Percentiles rank a stretch among this genome's conserved stretches.
These are phyloP conservation scores for Podaxis sp. DNA, from an alignment of 768 basidiomycete species.

Conservation along the genomic window DNA sequence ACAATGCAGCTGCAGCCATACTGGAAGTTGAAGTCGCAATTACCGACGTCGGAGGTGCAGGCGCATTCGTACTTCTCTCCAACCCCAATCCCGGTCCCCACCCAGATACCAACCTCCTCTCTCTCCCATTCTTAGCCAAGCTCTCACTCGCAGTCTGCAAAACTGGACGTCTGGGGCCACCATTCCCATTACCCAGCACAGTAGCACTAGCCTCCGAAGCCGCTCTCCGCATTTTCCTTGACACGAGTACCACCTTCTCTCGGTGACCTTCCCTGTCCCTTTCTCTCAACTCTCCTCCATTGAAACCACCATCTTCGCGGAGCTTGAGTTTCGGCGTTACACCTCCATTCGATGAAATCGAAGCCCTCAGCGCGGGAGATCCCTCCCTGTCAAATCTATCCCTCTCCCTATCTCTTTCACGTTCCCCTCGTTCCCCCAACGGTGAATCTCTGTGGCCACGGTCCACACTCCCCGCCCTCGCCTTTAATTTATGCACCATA, in stretches of 20 bases:
- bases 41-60: not conserved
- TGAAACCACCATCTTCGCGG: not conserved
- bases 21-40: not conserved
- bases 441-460: not conserved
- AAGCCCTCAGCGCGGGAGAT: constrained; percentile 5
- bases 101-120: constrained; percentile 7
- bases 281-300: constrained; percentile 3
- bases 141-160: not conserved
- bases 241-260: constrained; percentile 12
- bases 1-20: not conserved
- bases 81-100: not conserved
- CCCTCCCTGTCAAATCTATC: constrained; percentile 3
- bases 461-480: constrained; percentile 11
- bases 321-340: constrained; percentile 1
- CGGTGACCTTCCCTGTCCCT: not conserved
- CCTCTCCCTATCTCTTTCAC: not conserved
- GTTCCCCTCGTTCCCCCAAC: not conserved
- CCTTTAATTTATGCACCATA: constrained; percentile 9
- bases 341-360: constrained; percentile 1
- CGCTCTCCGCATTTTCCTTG: constrained; percentile 13
- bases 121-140: not conserved
- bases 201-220: constrained; percentile 11
- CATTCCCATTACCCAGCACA: constrained; percentile 17
- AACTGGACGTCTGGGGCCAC: constrained; percentile 11
- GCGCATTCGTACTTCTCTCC: not conserved